Evolutionary conservation across 305 asterid species (phyloP), one percentile per base, ranked within the genome.

Genomic region (Solanum hybrid): DNA sequence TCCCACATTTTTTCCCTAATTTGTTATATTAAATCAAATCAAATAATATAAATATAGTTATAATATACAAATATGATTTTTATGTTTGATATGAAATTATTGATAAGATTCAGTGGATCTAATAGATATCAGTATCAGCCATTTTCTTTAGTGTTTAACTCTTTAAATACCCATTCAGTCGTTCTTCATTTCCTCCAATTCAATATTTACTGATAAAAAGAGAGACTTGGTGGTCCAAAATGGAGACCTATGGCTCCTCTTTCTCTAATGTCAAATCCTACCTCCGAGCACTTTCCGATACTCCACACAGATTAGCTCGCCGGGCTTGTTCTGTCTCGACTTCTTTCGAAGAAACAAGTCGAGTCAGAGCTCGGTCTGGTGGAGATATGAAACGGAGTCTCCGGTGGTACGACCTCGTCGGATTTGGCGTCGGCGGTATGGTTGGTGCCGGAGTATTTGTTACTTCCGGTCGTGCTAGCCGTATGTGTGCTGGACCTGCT

Each of bases 371-470:
- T 31, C 93, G 95, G 14, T 95, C 98, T 17, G 98, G 98, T 3
- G 33, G 93, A 5, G 94, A 91, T 82, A 94, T 97, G 98, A 96
- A 94, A 87, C 94, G 95, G 73, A 94, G 91, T 65, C 96, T 97
- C 79, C 93, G 93, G 27, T 96, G 98, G 98, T 93, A 94, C 92
- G 99, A 96, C 91, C 96, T 96, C 32, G 90, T 95, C 89, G 93
- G 96, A 7, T 91, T 96, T 65, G 99, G 99, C 31, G 45, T 97
- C 92, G 99, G 99, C 65, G 99, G 99, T 0, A 97, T 97, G 99
- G 98, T 97, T 91, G 99, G 99, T 14, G 99, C 99, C 91, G 99
- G 99, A 1, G 98, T 97, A 0, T 97, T 97, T 75, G 96, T 97
- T 91, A 95, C 99, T 90, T 90, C 97, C 72, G 98, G 98, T 14